Percentiles rank a stretch among this genome's conserved stretches.
phyloP scores from a whole-genome alignment of 345 rosid species.

The Rhizophora mangle region DNA sequence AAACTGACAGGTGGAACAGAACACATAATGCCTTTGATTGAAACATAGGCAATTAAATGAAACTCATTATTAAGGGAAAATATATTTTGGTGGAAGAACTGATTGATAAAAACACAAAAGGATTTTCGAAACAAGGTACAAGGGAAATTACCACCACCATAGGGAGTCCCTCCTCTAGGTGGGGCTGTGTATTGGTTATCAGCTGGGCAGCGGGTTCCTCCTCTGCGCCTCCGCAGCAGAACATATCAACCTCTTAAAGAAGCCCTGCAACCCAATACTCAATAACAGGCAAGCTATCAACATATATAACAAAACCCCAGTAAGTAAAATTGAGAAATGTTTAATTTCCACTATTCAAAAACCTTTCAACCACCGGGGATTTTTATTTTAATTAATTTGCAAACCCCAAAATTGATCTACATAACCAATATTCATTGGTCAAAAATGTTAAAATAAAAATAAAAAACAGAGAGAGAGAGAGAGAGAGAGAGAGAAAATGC shows the following conservation, averaged over 20 bases:
- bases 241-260: conserved; percentile 37
- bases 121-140: not conserved
- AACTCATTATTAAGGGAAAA: not conserved
- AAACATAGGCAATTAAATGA: not conserved
- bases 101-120: not conserved
- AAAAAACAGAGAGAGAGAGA: too few species aligned
- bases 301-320: too few species aligned
- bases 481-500: too few species aligned
- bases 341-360: not conserved
- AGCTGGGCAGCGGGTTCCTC: conserved; percentile 66
- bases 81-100: not conserved
- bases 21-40: not conserved
- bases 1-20: not conserved
- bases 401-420: too few species aligned
- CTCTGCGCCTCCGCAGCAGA: conserved; percentile 87
- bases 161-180: conserved; percentile 59
- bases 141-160: conserved; percentile 35
- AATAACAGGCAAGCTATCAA: not conserved
- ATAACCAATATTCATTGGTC: too few species aligned
- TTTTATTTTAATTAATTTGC: not conserved
- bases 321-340: too few species aligned
- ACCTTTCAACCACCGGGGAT: not conserved
- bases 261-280: conserved; percentile 8
- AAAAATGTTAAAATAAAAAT: too few species aligned
- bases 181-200: conserved; percentile 70